Base-by-base conservation (phyloP, 2,329 filamentous ascomycete genomes). In the Fusarium oligoseptatum region DNA sequence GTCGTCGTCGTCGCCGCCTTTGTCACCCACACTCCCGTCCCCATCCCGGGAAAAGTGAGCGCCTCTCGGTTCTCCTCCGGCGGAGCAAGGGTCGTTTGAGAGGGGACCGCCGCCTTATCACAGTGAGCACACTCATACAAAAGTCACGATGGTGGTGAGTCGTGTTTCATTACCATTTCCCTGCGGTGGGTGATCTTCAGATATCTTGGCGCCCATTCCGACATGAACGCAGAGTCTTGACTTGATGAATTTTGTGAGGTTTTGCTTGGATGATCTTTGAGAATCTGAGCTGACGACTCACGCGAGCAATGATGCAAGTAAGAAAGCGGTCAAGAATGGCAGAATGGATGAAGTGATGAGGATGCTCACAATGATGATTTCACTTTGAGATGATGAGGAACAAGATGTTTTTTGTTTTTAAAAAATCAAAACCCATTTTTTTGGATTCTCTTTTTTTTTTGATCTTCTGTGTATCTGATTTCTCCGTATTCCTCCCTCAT, bases 21-120 rank as follows among this genome's bases (percentile, higher is more conserved):
- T 67, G 17, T 72, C 77, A 22, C 83, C 85, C 56, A 86, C 65
- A 56, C 75, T 83, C 5, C 83, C 82, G 62, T 87, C 85, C 9
- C 85, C 84, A 66, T 87, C 85, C 48, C 82, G 81, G 68, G 82
- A 81, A 45, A 83, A 72, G 67, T 86, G 84, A 7, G 74, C 74
- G 37, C 85, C 85, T 9, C 83, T 83, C 43, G 84, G 83, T 68
- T 85, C 83, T 57, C 85, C 85, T 48, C 84, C 84, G 60, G 73
- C 67, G 62, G 75, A 70, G 45, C 66, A 67, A 52, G 71, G 50
- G 32, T 71, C 67, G 57, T 68, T 58, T 14, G 75, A 68, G 66
- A 70, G 69, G 34, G 76, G 67, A 56, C 73, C 71, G 39, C 68
- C 66, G 45, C 76, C 76, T 78, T 78, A 34, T 12, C 1, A 20